Percentiles rank a stretch among this genome's conserved stretches.
Conservation (phyloP, 2,329 filamentous ascomycete species). For the Ceratocystis smalleyi region DNA sequence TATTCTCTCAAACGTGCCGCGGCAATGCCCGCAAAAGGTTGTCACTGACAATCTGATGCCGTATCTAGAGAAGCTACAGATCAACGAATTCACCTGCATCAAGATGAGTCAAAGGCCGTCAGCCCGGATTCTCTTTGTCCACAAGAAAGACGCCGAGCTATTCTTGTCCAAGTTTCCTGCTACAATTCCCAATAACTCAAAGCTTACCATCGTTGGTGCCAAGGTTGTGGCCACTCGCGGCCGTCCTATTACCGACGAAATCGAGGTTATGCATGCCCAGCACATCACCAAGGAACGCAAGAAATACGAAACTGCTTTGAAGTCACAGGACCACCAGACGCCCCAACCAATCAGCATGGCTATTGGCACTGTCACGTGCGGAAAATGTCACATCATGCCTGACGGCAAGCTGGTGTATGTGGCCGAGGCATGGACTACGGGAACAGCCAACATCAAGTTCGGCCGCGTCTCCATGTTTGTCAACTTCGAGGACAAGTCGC, state of each 20-base stretch:
- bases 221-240: slow-evolving; percentile 25
- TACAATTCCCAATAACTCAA: slow-evolving; percentile 19
- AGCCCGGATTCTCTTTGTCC: slow-evolving; percentile 32
- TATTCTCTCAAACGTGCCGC: slow-evolving; percentile 30
- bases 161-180: slow-evolving; percentile 26
- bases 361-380: slow-evolving; percentile 27
- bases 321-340: slow-evolving; percentile 17
- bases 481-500: slow-evolving; percentile 20
- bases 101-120: slow-evolving; percentile 26
- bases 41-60: slow-evolving; percentile 28
- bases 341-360: slow-evolving; percentile 17
- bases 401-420: slow-evolving; percentile 28
- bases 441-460: slow-evolving; percentile 28
- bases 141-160: slow-evolving; percentile 24
- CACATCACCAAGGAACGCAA: slow-evolving; percentile 17
- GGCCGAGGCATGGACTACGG: slow-evolving; percentile 27
- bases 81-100: slow-evolving; percentile 30
- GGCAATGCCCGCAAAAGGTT: slow-evolving; percentile 25
- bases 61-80: slow-evolving; percentile 27
- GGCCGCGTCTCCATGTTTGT: slow-evolving; percentile 30
- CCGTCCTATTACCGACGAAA: slow-evolving; percentile 22
- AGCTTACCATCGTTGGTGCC: slow-evolving; percentile 22
- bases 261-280: slow-evolving; percentile 21
- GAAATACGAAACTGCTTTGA: slow-evolving; percentile 12
- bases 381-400: slow-evolving; percentile 32